A percentile compares a stretch with the other conserved stretches of the same genome.
Conservation (phyloP, 768 basidiomycete genomes). For the Boletus subparvulus region DNA sequence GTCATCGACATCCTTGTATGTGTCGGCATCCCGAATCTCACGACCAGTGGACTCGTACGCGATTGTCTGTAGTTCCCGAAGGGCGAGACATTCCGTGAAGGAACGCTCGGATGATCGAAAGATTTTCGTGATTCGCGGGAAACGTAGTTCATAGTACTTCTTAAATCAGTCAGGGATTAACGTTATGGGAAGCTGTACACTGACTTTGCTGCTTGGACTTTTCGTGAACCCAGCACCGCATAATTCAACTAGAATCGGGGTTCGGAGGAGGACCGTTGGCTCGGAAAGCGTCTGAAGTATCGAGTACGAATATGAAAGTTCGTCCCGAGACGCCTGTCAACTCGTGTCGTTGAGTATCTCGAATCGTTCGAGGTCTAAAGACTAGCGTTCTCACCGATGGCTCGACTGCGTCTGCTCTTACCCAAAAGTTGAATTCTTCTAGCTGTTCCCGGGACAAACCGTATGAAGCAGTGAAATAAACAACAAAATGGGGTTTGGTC, state of each 20-base stretch:
- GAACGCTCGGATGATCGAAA: constrained; percentile 58
- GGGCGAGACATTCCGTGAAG: constrained; percentile 57
- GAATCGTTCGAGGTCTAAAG: neutral
- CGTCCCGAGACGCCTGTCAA: constrained; percentile 9
- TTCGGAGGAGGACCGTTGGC: constrained; percentile 57
- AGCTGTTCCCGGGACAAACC: constrained; percentile 66
- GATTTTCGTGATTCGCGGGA: constrained; percentile 74
- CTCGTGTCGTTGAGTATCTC: neutral
- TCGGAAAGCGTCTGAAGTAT: constrained; percentile 46
- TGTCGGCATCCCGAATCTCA: constrained; percentile 37
- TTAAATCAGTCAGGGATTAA: neutral
- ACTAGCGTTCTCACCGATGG: constrained; percentile 14
- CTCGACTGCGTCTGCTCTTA: constrained; percentile 36
- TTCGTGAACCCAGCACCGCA: constrained; percentile 85
- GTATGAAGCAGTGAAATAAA: constrained; percentile 77
- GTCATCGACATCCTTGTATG: constrained; percentile 52
- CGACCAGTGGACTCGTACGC: constrained; percentile 56
- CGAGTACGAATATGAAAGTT: constrained; percentile 55
- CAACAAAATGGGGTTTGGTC: constrained; percentile 58
- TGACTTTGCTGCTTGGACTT: constrained; percentile 53
- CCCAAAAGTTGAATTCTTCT: constrained; percentile 69
- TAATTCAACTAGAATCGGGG: constrained; percentile 69
- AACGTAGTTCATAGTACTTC: constrained; percentile 82
- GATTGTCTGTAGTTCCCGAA: constrained; percentile 51
- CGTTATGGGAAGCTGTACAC: constrained; percentile 10